Base-by-base conservation (phyloP, 108 stramenopile genomes). In the Cyclotella distinguenda region DNA sequence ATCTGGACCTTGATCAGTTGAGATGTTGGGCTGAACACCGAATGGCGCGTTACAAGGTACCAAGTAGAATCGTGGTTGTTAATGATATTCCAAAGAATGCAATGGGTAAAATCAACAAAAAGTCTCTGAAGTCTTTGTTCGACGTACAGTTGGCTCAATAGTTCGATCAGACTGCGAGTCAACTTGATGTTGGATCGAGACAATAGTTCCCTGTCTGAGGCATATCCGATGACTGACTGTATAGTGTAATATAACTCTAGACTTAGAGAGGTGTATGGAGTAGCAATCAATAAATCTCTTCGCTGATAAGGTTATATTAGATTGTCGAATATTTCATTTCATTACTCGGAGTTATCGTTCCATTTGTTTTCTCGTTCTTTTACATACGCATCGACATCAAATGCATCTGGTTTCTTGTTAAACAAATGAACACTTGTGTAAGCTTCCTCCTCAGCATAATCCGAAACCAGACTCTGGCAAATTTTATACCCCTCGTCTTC, bases 41-140 rank as follows among this genome's bases (percentile, higher is more conserved):
- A 11, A 39, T 87, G 43, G 79, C 78, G 13, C 32, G 49, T 27
- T 77, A 84, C 73, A 82, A 82, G 50, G 56, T 59, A 2, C 86
- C 86, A 6, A 36, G 56, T 11, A 38, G 50, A 34, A 43, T 80
- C 19, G 22, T 76, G 33, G 47, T 81, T 44, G 31, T 83, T 0
- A 77, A 72, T 39, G 77, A 70, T 46, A 83, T 85, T 25, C 82
- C 84, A 21, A 79, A 82, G 35, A 88, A 88, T 58, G 83, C 83
- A 7, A 88, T 88, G 86, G 86, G 86, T 6, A 88, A 88, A 60
- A 75, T 87, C 38, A 80, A 82, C 70, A 87, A 87, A 46, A 87
- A 84, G 64, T 58, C 72, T 39, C 50, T 87, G 11, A 67, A 62
- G 13, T 34, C 27, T 5, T 45, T 72, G 38, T 79, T 79, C 38